Evolutionary conservation across 768 basidiomycete species (phyloP).

Genomic region (Favolaschia claudopus): DNA sequence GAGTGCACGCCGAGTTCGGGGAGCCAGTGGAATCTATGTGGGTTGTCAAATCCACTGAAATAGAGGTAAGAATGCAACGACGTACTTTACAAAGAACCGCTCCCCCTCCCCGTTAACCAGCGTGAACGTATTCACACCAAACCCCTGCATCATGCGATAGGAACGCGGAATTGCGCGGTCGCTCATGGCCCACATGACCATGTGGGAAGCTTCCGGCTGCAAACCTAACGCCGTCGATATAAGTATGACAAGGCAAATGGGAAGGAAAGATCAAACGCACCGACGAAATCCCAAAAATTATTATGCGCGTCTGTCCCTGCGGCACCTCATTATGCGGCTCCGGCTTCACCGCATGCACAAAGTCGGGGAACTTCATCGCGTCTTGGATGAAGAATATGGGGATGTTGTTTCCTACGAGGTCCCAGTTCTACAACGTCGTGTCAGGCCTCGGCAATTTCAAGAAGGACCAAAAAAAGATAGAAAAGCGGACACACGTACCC

Average conservation of each 20-base stretch:
- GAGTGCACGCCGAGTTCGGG: slow-evolving; percentile 86
- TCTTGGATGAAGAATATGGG: slow-evolving; percentile 87
- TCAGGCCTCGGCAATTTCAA: too few relatives aligned
- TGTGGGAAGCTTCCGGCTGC: slow-evolving; percentile 59
- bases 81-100: slow-evolving; percentile 85
- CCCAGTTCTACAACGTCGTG: too few relatives aligned
- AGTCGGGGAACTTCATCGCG: slow-evolving; percentile 85
- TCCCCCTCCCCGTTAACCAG: slow-evolving; percentile 72
- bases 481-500: too few relatives aligned
- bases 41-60: too few relatives aligned
- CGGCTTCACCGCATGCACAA: slow-evolving; percentile 86
- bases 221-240: slow-evolving; percentile 16
- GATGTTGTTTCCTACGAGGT: slow-evolving; percentile 85
- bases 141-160: slow-evolving; percentile 89
- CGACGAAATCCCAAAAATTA: slow-evolving; percentile 88
- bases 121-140: slow-evolving; percentile 87
- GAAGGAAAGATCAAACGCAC: slow-evolving; percentile 26
- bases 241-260: not conserved
- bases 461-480: too few relatives aligned
- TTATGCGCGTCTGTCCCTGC: slow-evolving; percentile 77
- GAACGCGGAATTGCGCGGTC: slow-evolving; percentile 88
- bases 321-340: slow-evolving; percentile 87
- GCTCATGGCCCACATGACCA: slow-evolving; percentile 87
- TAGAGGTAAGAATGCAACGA: too few relatives aligned
- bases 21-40: slow-evolving; percentile 87